Evolutionary conservation across 2,329 filamentous ascomycete species (phyloP), one percentile per base, ranked within the genome.

Genomic region (Elsinoe arachidis): DNA sequence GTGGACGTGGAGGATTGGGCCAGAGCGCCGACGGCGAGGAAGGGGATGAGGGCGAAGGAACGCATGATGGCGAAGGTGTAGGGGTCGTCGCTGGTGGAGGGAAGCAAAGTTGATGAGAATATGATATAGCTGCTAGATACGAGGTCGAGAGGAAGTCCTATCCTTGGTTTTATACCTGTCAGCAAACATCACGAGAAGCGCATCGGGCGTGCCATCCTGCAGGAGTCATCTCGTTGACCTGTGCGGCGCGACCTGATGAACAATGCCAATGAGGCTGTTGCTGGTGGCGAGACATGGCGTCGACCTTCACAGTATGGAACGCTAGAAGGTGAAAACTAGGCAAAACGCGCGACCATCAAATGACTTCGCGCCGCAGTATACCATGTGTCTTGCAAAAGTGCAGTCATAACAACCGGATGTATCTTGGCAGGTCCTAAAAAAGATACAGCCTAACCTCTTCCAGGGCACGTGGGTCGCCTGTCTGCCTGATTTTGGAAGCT

Each of bases 401-500:
- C 26, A 30, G 26, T 30, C 26, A 30, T 30, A 30, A 30, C 5
- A 30, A 9, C 26, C 26, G 26, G n/a, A 39, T 1, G 11, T 39
- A 35, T 12, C 2, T 14, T 19, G 30, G 14, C 33, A 15, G 46
- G 15, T 51, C 23, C 46, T 19, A 51, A 51, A 51, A 51, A 51
- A 51, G 30, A 51, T 14, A 51, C 46, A 30, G 2, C n/a, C 46
- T 51, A 51, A 51, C 23, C 44, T n/a, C 12, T 34, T 34, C 7
- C 12, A n/a, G 26, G 17, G 9, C 12, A 1, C 6, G 6, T 34
- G 19, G 46, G 23, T 35, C 46, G 46, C 46, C 46, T 51, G n/a
- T 35, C 46, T 51, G 46, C 46, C 46, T 51, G 15, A 35, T 19
- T 51, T 34, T 34, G 30, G 44, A 47, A 49, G 44, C 30, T 15